These are phyloP conservation scores for Tetrahymena borealis DNA, from an alignment of 73 alveolate genomes.

Conservation along the genomic window DNA sequence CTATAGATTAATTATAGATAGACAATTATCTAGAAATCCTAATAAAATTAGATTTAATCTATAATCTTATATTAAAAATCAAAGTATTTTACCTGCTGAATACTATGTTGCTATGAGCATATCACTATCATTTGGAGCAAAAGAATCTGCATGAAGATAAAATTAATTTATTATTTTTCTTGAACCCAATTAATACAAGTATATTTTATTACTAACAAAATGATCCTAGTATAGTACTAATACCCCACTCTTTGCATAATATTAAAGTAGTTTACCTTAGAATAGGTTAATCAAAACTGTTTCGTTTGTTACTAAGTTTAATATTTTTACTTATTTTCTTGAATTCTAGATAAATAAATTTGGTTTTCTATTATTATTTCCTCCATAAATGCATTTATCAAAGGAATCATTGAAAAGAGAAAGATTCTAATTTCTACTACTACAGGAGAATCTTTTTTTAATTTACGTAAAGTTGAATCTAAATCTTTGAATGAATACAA, in stretches of 20 bases:
- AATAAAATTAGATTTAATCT: neutral
- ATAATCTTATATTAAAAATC: neutral
- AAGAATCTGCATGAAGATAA: neutral
- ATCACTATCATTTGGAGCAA: neutral
- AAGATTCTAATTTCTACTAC: neutral
- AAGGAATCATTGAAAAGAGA: neutral
- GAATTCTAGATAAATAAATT: neutral
- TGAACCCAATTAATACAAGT: neutral
- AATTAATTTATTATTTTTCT: neutral
- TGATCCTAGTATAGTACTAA: neutral
- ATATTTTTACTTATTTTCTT: neutral
- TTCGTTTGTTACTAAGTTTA: neutral
- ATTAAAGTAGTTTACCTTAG: neutral
- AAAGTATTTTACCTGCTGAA: neutral
- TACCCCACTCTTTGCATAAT: neutral
- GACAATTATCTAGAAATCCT: neutral
- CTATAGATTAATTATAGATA: neutral
- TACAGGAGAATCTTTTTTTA: neutral
- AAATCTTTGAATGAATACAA: neutral
- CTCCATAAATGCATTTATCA: neutral
- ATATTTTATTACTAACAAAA: neutral
- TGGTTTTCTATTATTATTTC: neutral
- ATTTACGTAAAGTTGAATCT: neutral
- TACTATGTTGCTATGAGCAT: neutral
- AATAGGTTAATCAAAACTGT: neutral